Conservation (phyloP, 2,329 filamentous ascomycete genomes). For the Pseudocercospora musae region DNA sequence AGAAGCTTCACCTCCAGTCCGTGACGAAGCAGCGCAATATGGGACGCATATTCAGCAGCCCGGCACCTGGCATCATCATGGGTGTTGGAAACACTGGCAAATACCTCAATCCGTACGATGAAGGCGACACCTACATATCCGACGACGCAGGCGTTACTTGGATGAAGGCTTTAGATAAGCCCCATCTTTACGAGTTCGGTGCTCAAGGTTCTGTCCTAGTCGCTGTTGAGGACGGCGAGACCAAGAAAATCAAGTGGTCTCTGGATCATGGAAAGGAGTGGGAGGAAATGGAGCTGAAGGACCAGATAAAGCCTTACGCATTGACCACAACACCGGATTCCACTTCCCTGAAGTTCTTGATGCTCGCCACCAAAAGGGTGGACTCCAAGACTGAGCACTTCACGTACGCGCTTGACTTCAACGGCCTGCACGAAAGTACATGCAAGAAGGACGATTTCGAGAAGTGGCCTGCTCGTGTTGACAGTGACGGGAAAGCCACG, state of each 20-base stretch:
- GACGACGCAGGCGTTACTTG: slow-evolving; percentile 87
- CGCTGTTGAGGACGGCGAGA: slow-evolving; percentile 69
- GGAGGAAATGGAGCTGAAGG: slow-evolving; percentile 66
- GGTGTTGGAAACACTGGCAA: slow-evolving; percentile 87
- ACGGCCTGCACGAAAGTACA: slow-evolving; percentile 71
- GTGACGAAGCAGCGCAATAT: slow-evolving; percentile 79
- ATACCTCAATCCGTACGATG: slow-evolving; percentile 63
- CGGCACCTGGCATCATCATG: slow-evolving; percentile 90
- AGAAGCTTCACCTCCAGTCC: slow-evolving; percentile 81
- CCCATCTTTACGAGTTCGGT: slow-evolving; percentile 95
- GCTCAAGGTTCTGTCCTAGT: slow-evolving; percentile 87
- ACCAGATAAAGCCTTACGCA: slow-evolving; percentile 66
- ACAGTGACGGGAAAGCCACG: slow-evolving; percentile 73
- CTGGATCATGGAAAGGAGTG: slow-evolving; percentile 86
- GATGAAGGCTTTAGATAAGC: slow-evolving; percentile 69
- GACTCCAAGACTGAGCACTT: slow-evolving; percentile 51
- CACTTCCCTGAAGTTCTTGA: slow-evolving; percentile 84
- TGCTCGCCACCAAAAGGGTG: slow-evolving; percentile 61
- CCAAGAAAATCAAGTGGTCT: slow-evolving; percentile 70
- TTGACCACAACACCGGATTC: slow-evolving; percentile 90
- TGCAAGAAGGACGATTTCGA: slow-evolving; percentile 79
- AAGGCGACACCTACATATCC: slow-evolving; percentile 82
- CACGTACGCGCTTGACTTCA: slow-evolving; percentile 78
- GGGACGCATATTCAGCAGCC: slow-evolving; percentile 87
- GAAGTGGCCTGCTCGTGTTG: slow-evolving; percentile 79